These are phyloP conservation scores for Sporothrix phasma DNA, from an alignment of 2,329 filamentous ascomycete species.

Conservation along the genomic window DNA sequence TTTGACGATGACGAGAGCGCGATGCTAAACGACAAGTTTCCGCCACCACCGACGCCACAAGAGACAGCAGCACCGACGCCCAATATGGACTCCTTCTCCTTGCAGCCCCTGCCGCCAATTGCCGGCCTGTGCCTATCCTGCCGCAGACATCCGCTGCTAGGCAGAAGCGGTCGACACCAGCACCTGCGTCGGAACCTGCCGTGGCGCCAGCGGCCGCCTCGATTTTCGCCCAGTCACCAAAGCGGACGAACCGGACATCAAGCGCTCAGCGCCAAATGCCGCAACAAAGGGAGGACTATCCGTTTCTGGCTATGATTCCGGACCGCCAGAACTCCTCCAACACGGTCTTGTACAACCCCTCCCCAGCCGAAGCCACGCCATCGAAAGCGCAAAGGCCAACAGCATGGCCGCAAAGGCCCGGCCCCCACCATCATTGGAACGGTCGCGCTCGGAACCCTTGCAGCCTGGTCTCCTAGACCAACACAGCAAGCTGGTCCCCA, in stretches of 20 bases:
- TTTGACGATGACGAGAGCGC: constrained; percentile 48
- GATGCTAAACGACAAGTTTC: constrained; percentile 19
- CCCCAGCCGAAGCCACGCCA: constrained; percentile 11
- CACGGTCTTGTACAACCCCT: constrained; percentile 34
- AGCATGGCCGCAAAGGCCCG: neutral
- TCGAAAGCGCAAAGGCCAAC: constrained; percentile 7
- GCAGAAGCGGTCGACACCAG: neutral
- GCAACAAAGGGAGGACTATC: constrained; percentile 23
- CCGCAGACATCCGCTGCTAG: neutral
- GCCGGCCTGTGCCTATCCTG: neutral
- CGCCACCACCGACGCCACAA: constrained; percentile 8
- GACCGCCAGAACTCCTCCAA: constrained; percentile 33
- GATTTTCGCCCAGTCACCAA: neutral
- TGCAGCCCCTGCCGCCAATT: constrained; percentile 1
- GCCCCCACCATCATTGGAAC: constrained; percentile 14
- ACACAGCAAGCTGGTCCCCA: neutral
- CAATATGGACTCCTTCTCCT: neutral
- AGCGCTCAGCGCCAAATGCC: constrained; percentile 16
- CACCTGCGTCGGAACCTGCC: neutral
- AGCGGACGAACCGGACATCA: constrained; percentile 22
- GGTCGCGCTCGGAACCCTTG: constrained; percentile 17
- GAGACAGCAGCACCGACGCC: constrained; percentile 10
- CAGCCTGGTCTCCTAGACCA: neutral
- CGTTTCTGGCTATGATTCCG: constrained; percentile 35
- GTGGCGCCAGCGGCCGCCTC: neutral